Evolutionary conservation across 2,329 filamentous ascomycete species (phyloP), one percentile per base, ranked within the genome.

Genomic region (Zasmidium angulare): DNA sequence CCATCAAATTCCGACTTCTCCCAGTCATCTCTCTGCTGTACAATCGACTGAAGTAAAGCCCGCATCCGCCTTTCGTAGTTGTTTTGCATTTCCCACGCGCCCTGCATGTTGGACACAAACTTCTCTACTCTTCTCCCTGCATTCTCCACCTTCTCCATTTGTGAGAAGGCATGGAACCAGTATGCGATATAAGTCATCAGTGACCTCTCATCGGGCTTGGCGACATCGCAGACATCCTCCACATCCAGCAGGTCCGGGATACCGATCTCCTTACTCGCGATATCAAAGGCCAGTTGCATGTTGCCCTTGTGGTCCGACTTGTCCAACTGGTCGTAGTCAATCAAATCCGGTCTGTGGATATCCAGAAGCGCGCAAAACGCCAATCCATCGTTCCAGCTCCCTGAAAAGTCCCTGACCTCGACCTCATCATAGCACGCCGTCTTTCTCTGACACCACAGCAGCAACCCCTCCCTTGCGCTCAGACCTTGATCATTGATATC

Each of bases 171-270:
- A 74, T 99, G 95, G 83, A 99, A 99, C 95, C 95, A 99, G 81
- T 99, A 99, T 65, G 95, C 95, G 69, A 99, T 99, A 76, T 99
- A 99, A 0, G 95, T 99, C 95, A 99, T 99, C 73, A 99, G 83
- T 74, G 90, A 96, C 69, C 91, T 88, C 77, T 99, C 95, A 74
- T 99, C 95, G 22, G 95, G 95, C 78, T 95, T 96, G 22, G 92
- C 85, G 24, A 99, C 93, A 74, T 99, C 95, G 75, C 91, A 96
- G 20, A 99, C 95, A 79, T 99, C 95, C 77, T 99, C 95, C 14
- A 98, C 95, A 75, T 99, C 95, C 60, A 99, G 84, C 73, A 99
- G 82, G 70, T 93, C 91, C 17, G 95, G 95, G 60, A 99, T 99
- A 52, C 95, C 95, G 71, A 99, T 98, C 78, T 98, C 95, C 74